Base-by-base conservation (phyloP, 2,329 filamentous ascomycete species). In the Alternaria sp. region DNA sequence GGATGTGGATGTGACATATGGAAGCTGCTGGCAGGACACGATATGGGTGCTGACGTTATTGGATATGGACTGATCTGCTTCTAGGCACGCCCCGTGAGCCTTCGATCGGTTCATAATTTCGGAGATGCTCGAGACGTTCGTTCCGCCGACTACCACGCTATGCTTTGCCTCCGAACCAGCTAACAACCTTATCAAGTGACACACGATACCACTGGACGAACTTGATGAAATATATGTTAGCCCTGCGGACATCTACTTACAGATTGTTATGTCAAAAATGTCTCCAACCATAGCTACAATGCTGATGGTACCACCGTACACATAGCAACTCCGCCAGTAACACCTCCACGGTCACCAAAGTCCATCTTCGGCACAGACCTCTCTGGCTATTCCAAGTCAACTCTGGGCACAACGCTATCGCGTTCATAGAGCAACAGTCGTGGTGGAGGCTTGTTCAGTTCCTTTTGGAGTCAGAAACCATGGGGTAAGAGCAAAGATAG, bases 1-100 rank as follows among this genome's bases (percentile, higher is more conserved):
- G 44, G 44, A 30, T 41, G 18, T 40, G 46, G 57, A 36, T 30
- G 57, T 60, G 58, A 48, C 6, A 25, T 18, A 22, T 20, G 36
- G 7, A 28, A 30, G 27, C 34, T 18, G 9, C 32, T n/a, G 14
- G 28, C n/a, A 22, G 30, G 34, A 12, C 46, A 36, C 4, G 20
- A 30, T 6, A 8, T 4, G 14, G 27, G 32, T n/a, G 2, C 22
- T 20, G 18, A 30, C 30, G 22, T 20, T 50, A 20, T 16, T 12
- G 11, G 14, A 18, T n/a, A n/a, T 49, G 32, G 14, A 50, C 46
- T 50, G 32, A 50, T 20, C n/a, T 8, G 32, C 10, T 27, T 38
- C 2, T 12, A 50, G 32, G 9, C 14, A 50, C 30, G 32, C 1
- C 1, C 9, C 9, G 20, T 50, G 32, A 27, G 32, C 20, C 20